phyloP scores from a whole-genome alignment of 257 asterid species.

The Verbena officinalis region DNA sequence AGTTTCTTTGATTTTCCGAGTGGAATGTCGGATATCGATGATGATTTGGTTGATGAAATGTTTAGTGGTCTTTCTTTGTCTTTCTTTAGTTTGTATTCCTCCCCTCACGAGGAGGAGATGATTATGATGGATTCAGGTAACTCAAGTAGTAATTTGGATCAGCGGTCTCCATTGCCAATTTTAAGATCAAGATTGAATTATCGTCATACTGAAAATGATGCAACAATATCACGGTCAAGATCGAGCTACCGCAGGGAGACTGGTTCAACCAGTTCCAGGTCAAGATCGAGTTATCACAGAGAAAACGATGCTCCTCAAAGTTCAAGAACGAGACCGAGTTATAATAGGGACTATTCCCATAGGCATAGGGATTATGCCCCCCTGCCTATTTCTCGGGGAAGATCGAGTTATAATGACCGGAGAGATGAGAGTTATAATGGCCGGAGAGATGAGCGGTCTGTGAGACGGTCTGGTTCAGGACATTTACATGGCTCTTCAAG shows the following conservation, averaged over 20 bases:
- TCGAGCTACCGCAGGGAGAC: conserved; percentile 27
- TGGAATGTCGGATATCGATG: conserved; percentile 43
- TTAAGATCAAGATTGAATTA: conserved; percentile 22
- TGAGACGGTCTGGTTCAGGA: conserved; percentile 5
- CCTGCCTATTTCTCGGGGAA: not conserved
- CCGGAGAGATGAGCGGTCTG: not conserved
- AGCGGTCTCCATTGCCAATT: conserved; percentile 14
- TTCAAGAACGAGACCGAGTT: conserved; percentile 24
- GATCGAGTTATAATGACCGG: conserved; percentile 7
- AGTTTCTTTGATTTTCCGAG: conserved; percentile 42
- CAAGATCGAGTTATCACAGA: conserved; percentile 2
- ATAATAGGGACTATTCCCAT: conserved; percentile 14
- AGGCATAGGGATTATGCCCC: too few relatives aligned
- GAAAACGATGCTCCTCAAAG: not conserved
- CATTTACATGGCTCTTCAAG: conserved; percentile 23
- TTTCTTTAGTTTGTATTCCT: conserved; percentile 28
- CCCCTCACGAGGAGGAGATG: conserved; percentile 24
- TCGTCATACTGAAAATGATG: conserved; percentile 13
- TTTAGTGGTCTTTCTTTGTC: conserved; percentile 40
- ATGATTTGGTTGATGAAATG: conserved; percentile 30
- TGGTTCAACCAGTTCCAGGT: conserved; percentile 4
- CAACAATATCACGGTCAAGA: conserved; percentile 16
- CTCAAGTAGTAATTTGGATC: conserved; percentile 30
- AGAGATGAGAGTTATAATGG: not conserved
- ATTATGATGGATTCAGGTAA: conserved; percentile 29